Base-by-base conservation (phyloP, 306 rosid genomes). In the Cicer chorassanicum region DNA sequence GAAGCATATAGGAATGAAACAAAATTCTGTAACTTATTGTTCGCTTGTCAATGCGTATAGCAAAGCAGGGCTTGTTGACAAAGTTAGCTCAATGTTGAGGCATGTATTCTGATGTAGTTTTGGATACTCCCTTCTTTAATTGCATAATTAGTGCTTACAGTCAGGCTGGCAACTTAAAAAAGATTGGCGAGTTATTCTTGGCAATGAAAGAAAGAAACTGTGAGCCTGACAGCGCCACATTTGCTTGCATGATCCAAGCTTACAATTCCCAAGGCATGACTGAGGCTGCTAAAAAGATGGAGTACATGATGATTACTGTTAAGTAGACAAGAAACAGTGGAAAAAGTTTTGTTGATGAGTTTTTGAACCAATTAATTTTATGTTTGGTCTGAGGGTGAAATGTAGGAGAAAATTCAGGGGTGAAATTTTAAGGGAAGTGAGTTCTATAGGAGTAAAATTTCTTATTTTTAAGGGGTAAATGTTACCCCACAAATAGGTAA, bases 1-100 rank as follows among this genome's bases (percentile, higher is more conserved):
- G 96, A 93, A 93, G 88, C 88, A 86, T 76, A 82, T 73, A 66
- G 98, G 98, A 64, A 60, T 93, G 77, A 93, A 93, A 91, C 97
- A 97, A 34, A 91, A 87, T 78, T 84, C 91, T 62, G 74, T 88
- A 66, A 89, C 98, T 44, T 91, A 83, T 64, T 91, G 96, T 79
- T 93, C 98, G 46, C 89, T 93, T 57, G 87, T 91, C 68, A 86
- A 80, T 83, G 93, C 98, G 15, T 93, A 87, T 80, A 79, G 92
- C 77, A 88, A 86, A 82, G 86, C 87, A 72, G 88, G 89, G 75
- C 51, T 41, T 19, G 64, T 87, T 8, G 87, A 80, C 57, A 87
- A 84, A 83, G 88, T 93, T 51, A 94, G 91, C 66, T 89, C 94
- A 19, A 84, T 91, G 77, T 57, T 86, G 87, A 87, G 90, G 83